A percentile compares a stretch with the other conserved stretches of the same genome.
These are phyloP conservation scores for Fusarium subglutinans DNA, from an alignment of 2,329 filamentous ascomycete genomes.

Conservation along the genomic window DNA sequence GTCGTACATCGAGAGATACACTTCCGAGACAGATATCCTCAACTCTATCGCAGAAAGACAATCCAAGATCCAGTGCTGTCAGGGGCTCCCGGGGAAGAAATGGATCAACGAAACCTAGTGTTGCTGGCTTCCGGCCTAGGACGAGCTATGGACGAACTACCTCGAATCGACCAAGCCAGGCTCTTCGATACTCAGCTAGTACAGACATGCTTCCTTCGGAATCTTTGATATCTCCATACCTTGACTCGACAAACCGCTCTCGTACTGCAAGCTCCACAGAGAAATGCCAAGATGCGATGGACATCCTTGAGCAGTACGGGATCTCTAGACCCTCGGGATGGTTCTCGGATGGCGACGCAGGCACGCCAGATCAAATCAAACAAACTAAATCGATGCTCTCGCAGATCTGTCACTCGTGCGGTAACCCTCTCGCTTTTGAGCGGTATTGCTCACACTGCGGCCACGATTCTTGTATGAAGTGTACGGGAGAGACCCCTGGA, in stretches of 20 bases:
- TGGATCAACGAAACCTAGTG: conserved; percentile 10
- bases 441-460: conserved; percentile 59
- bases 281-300: conserved; percentile 54
- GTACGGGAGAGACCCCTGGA: conserved; percentile 49
- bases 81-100: not conserved
- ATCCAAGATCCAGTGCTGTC: not conserved
- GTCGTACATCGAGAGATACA: conserved; percentile 40
- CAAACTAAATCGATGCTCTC: conserved; percentile 35
- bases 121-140: conserved; percentile 14
- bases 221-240: conserved; percentile 1
- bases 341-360: conserved; percentile 53
- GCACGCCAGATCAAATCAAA: conserved; percentile 5
- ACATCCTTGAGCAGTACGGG: conserved; percentile 58
- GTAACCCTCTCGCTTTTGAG: conserved; percentile 50
- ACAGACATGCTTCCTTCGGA: conserved; percentile 4
- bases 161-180: not conserved
- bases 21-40: conserved; percentile 33
- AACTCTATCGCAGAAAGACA: conserved; percentile 19
- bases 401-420: conserved; percentile 62
- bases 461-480: conserved; percentile 61
- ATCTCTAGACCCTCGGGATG: conserved; percentile 57
- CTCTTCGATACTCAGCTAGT: not conserved
- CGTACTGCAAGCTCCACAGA: conserved; percentile 47
- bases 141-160: not conserved
- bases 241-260: conserved; percentile 24